Percentiles rank a stretch among this genome's conserved stretches.
Conservation (phyloP, 805 yeast species). For the Ogataea sp. region DNA sequence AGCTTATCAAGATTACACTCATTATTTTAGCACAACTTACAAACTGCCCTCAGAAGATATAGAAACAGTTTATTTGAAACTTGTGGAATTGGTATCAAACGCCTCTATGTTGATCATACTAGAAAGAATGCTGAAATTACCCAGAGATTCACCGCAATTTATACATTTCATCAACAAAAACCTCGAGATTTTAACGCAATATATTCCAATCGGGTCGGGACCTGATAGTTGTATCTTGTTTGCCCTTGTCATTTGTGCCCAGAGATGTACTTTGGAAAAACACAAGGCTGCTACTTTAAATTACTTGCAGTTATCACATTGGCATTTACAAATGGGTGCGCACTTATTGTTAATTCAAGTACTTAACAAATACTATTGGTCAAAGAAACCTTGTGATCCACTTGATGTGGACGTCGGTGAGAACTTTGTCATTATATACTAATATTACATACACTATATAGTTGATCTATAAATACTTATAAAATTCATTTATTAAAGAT, state of each 20-base stretch:
- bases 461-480: no score
- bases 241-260: not conserved
- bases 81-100: not conserved
- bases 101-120: not conserved
- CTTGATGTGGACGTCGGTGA: not conserved
- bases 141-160: not conserved
- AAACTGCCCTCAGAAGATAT: not conserved
- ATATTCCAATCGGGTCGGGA: not conserved
- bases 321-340: not conserved
- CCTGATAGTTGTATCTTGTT: not conserved
- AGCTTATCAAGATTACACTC: not conserved
- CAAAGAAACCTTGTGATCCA: not conserved
- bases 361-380: not conserved
- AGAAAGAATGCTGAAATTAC: not conserved
- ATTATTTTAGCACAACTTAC: not conserved
- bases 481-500: no score
- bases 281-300: not conserved
- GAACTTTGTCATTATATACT: not conserved
- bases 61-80: not conserved
- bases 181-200: not conserved
- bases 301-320: not conserved
- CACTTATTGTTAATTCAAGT: not conserved
- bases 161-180: not conserved
- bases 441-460: not conserved
- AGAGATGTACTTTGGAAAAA: not conserved